phyloP scores from a whole-genome alignment of 2,329 filamentous ascomycete genomes.

The Colletotrichum sp. region DNA sequence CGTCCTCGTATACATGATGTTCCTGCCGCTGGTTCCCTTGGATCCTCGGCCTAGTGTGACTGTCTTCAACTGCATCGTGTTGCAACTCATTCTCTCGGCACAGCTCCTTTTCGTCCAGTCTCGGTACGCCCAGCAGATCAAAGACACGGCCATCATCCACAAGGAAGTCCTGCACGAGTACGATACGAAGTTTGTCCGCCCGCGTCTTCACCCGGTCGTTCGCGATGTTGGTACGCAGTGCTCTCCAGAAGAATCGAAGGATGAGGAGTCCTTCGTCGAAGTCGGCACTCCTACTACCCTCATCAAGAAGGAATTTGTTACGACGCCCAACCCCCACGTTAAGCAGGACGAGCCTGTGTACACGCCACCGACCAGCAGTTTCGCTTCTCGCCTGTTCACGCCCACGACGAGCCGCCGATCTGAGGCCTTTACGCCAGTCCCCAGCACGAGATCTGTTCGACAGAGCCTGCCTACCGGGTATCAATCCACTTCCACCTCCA shows the following conservation, averaged over 20 bases:
- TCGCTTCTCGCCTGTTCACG: conserved; percentile 20
- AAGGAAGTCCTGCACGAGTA: conserved; percentile 95
- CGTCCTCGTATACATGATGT: conserved; percentile 87
- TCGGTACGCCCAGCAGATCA: conserved; percentile 82
- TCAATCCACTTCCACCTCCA: conserved; percentile 28
- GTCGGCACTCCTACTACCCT: conserved; percentile 62
- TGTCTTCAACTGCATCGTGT: conserved; percentile 79
- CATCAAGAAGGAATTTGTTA: conserved; percentile 78
- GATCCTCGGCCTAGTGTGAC: conserved; percentile 86
- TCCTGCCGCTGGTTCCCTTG: conserved; percentile 76
- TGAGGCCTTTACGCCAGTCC: conserved; percentile 38
- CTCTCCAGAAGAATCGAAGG: conserved; percentile 50
- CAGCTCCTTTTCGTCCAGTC: conserved; percentile 78
- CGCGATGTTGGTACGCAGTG: conserved; percentile 82
- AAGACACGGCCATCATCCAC: conserved; percentile 84
- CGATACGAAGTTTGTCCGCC: conserved; percentile 93
- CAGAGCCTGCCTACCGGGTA: conserved; percentile 38
- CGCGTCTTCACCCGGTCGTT: conserved; percentile 81
- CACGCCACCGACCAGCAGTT: conserved; percentile 9
- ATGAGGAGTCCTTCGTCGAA: conserved; percentile 49
- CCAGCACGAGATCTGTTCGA: conserved; percentile 33
- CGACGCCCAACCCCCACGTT: conserved; percentile 81
- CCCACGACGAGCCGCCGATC: conserved; percentile 28
- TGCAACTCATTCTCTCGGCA: conserved; percentile 76
- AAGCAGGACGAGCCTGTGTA: conserved; percentile 60